A percentile compares a stretch with the other conserved stretches of the same genome.
phyloP scores from a whole-genome alignment of 257 asterid species.

The Fraxinus excelsior region DNA sequence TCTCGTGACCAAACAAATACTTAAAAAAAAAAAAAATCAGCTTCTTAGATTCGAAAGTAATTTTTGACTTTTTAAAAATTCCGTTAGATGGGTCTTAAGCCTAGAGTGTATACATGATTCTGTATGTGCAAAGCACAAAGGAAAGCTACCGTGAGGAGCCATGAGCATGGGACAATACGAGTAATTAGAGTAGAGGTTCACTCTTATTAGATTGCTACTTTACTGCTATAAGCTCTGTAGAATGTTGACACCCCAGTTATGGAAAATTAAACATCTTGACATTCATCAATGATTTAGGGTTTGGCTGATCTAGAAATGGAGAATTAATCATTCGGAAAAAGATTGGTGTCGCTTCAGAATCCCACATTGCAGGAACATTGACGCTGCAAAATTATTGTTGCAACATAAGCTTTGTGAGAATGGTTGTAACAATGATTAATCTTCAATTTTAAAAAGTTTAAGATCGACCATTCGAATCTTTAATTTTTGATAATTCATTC shows the following conservation, averaged over 20 bases:
- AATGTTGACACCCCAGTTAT: no score
- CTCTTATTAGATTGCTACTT: background rate
- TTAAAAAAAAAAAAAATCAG: no score
- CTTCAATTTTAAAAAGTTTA: no score
- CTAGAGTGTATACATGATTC: no score
- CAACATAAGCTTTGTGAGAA: background rate
- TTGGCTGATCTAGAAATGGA: background rate
- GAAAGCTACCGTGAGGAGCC: background rate
- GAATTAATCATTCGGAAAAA: background rate
- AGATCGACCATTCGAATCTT: background rate
- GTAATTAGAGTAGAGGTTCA: background rate
- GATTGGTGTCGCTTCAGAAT: background rate
- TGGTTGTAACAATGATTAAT: background rate
- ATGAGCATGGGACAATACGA: background rate
- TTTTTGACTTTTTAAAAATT: no score
- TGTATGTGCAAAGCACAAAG: background rate
- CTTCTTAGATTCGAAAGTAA: no score
- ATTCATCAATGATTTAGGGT: background rate
- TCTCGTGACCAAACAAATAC: no score
- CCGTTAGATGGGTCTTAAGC: no score
- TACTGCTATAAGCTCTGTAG: no score
- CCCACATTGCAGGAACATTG: background rate
- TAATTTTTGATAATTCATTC: no score
- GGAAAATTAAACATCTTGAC: background rate
- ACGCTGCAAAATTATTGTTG: background rate